Conservation (phyloP, 768 basidiomycete species). For the Hemileccinum impolitum region DNA sequence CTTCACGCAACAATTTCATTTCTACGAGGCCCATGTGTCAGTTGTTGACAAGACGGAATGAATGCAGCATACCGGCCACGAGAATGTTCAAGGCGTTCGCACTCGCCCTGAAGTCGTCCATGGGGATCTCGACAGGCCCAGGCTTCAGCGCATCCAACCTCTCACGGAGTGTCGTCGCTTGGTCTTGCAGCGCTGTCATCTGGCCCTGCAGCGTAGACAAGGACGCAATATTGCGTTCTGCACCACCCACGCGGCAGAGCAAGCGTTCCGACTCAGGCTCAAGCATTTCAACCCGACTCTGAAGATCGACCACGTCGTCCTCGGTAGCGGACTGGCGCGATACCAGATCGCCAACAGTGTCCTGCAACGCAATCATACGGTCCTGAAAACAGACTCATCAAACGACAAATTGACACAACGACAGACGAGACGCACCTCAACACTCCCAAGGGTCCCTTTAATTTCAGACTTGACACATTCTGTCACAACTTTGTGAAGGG, state of each 20-base stretch:
- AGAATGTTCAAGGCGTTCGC: slow-evolving; percentile 37
- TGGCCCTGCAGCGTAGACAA: slow-evolving; percentile 28
- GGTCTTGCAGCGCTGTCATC: slow-evolving; percentile 16
- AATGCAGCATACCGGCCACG: slow-evolving; percentile 38
- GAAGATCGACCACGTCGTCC: slow-evolving; percentile 31
- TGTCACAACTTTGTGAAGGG: slow-evolving; percentile 12
- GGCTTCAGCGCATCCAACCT: slow-evolving; percentile 19
- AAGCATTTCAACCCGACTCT: slow-evolving; percentile 38
- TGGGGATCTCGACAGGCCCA: slow-evolving; percentile 4
- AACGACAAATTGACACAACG: not conserved
- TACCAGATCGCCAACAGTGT: slow-evolving; percentile 16
- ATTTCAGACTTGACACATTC: slow-evolving; percentile 24
- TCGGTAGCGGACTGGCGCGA: slow-evolving; percentile 26
- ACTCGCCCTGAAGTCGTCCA: slow-evolving; percentile 27
- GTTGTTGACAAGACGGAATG: not conserved
- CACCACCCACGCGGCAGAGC: slow-evolving; percentile 24
- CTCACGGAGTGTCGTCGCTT: slow-evolving; percentile 18
- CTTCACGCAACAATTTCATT: slow-evolving; percentile 43
- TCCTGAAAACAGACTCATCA: slow-evolving; percentile 17
- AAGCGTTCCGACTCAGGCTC: slow-evolving; percentile 33
- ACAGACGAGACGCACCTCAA: slow-evolving; percentile 15
- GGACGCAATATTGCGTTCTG: slow-evolving; percentile 31
- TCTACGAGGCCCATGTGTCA: slow-evolving; percentile 30
- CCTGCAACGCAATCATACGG: slow-evolving; percentile 21
- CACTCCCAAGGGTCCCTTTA: slow-evolving; percentile 17